Evolutionary conservation across 768 basidiomycete species (phyloP), one percentile per base, ranked within the genome.

Genomic region (Nidula microcarpa): DNA sequence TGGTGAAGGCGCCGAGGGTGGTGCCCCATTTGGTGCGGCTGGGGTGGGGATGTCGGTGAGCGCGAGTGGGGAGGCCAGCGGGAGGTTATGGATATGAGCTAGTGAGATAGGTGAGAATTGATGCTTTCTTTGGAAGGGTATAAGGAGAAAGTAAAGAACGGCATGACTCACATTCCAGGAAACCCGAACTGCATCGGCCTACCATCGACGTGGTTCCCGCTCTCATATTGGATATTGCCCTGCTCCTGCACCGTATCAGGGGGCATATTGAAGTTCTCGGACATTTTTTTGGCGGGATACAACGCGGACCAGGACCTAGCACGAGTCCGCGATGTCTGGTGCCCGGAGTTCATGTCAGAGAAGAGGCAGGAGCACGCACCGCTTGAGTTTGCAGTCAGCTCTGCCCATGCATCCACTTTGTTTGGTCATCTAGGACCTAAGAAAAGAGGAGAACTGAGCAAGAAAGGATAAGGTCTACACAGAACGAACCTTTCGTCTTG

Each of bases 181-280:
- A 76, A 81, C 2, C 66, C 49, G 5, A 62, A 43, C 33, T 68
- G 64, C 59, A 71, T 62, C 11, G 83, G 82, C 4, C 85, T 85
- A 13, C 59, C 61, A 1, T 71, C 70, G 1, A 84, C 85, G 55
- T 82, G 80, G n/a, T 68, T 71, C 7, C 68, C 61, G 0, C 71
- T 56, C 58, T 78, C 63, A 56, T 73, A 77, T 36, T 66, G 55
- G 61, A 85, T 81, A 35, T 71, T 67, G 43, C 70, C 75, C 6
- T 68, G 56, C 1, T 58, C 16, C 52, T 70, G 65, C 32, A 80
- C 64, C 4, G 70, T 68, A 4, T 60, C 52, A 16, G 63, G 55
- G 0, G 85, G 84, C 0, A 76, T 68, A 1, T 77, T 76, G 63
- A 82, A 86, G 45, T 75, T 81, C 59, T 87, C 85, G 49, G 75